Percentiles rank a stretch among this genome's conserved stretches.
These are phyloP conservation scores for Fulvia fulva DNA, from an alignment of 2,329 filamentous ascomycete species.

Conservation along the genomic window DNA sequence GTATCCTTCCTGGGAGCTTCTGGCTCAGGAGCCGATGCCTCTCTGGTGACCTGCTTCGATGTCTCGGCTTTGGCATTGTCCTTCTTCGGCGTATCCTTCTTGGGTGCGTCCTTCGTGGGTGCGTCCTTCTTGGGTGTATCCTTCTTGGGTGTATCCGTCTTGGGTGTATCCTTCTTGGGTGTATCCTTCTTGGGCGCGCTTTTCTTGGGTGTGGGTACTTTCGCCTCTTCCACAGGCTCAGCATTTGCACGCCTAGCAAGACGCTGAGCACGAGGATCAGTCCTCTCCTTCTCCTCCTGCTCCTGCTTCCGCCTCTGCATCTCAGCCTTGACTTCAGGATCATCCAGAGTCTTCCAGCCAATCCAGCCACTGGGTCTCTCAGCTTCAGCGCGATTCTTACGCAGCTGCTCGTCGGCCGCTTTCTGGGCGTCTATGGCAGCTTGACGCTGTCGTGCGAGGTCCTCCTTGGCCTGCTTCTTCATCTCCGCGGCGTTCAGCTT, in stretches of 20 bases:
- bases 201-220: too few species aligned
- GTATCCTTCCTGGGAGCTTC: background rate
- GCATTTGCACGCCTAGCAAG: slow-evolving; percentile 20
- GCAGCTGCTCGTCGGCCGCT: slow-evolving; percentile 27
- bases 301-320: slow-evolving; percentile 27
- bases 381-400: slow-evolving; percentile 27
- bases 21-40: background rate
- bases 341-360: slow-evolving; percentile 31
- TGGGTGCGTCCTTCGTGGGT: background rate
- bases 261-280: slow-evolving; percentile 27
- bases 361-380: slow-evolving; percentile 27
- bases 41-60: background rate
- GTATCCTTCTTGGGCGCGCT: too few species aligned
- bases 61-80: background rate
- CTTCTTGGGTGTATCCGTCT: too few species aligned
- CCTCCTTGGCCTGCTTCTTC: slow-evolving; percentile 28
- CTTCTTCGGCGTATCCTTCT: background rate
- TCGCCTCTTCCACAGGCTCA: too few species aligned
- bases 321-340: slow-evolving; percentile 27
- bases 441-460: slow-evolving; percentile 25
- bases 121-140: background rate
- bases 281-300: slow-evolving; percentile 29
- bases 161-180: too few species aligned
- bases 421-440: slow-evolving; percentile 27
- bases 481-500: slow-evolving; percentile 30